Conservation (phyloP, 768 basidiomycete genomes). For the Multifurca ochricompacta region DNA sequence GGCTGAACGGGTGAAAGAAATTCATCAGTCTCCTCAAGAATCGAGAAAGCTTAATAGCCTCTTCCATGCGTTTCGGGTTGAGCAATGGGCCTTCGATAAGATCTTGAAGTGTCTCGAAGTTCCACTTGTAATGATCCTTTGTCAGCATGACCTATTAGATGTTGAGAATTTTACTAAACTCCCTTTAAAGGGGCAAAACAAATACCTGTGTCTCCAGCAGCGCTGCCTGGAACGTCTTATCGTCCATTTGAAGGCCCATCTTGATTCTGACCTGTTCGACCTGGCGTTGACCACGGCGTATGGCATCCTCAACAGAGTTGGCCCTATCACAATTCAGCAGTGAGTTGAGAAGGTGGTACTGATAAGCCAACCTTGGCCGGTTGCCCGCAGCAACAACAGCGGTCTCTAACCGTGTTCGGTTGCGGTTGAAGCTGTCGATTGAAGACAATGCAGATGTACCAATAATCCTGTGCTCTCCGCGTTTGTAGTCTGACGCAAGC, state of each 20-base stretch:
- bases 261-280: constrained; percentile 87
- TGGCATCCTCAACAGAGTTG: constrained; percentile 77
- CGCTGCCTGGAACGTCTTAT: constrained; percentile 77
- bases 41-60: constrained; percentile 83
- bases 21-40: constrained; percentile 87
- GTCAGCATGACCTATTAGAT: constrained; percentile 66
- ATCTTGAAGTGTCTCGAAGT: constrained; percentile 80
- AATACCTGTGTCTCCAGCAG: constrained; percentile 81
- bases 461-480: constrained; percentile 69
- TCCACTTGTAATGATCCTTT: constrained; percentile 90
- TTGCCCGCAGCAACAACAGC: constrained; percentile 36
- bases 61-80: constrained; percentile 88
- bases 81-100: constrained; percentile 88
- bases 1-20: constrained; percentile 88
- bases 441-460: constrained; percentile 80
- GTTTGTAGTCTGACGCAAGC: constrained; percentile 74
- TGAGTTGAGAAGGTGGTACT: neutral
- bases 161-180: neutral
- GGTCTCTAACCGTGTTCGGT: constrained; percentile 57
- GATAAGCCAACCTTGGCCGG: constrained; percentile 49
- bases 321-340: constrained; percentile 38
- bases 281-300: constrained; percentile 81
- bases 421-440: constrained; percentile 92
- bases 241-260: constrained; percentile 91
- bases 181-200: neutral